Conservation (phyloP, 2,329 filamentous ascomycete species). For the Colletotrichum sp. region DNA sequence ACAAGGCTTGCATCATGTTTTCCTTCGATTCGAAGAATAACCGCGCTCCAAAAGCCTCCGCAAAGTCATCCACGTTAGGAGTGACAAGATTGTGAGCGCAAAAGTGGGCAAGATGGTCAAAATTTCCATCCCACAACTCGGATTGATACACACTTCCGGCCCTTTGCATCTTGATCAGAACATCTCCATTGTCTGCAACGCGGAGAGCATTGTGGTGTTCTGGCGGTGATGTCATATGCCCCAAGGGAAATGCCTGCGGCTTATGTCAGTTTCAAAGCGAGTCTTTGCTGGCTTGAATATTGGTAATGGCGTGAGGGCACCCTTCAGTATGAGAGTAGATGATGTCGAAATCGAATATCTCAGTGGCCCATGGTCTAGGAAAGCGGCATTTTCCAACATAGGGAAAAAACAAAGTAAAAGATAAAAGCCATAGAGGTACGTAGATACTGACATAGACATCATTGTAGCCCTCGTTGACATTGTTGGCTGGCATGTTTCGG, state of each 20-base stretch:
- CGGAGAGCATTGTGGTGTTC: background rate
- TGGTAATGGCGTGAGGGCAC: background rate
- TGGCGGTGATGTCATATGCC: background rate
- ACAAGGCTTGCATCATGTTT: background rate
- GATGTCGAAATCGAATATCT: too few species aligned
- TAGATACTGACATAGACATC: background rate
- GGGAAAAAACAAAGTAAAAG: background rate
- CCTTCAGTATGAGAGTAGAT: too few species aligned
- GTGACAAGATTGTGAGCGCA: background rate
- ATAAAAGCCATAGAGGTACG: background rate
- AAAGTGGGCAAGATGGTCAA: background rate
- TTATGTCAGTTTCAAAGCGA: background rate
- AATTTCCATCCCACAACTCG: background rate
- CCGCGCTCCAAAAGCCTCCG: background rate
- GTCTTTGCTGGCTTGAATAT: background rate
- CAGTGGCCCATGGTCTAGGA: too few species aligned
- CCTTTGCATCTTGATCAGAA: background rate
- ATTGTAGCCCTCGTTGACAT: background rate
- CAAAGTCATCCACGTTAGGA: background rate
- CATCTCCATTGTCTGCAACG: background rate
- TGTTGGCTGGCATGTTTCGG: background rate
- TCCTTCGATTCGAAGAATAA: background rate
- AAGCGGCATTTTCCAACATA: too few species aligned
- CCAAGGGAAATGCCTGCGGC: background rate
- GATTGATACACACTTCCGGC: background rate